Conservation (phyloP, 1,139 yeast genomes). For the Hanseniaspora uvarum region DNA sequence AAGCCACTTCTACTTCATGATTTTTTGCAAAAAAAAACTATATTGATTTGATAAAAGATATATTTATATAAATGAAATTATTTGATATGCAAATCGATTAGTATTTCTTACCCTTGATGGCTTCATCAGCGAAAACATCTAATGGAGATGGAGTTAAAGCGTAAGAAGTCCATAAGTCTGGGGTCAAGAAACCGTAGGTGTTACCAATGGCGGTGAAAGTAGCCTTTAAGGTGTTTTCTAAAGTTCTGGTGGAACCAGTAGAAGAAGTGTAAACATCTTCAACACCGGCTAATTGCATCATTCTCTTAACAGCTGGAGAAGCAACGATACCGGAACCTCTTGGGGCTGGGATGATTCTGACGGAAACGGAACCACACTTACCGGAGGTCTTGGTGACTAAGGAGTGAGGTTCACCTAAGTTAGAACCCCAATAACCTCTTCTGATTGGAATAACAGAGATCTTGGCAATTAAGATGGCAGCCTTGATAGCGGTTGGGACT, state of each 20-base stretch:
- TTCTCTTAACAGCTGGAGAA: constrained; percentile 98
- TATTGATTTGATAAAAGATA: background rate
- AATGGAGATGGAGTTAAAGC: constrained; percentile 84
- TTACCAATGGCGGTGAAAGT: constrained; percentile 98
- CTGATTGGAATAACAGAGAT: constrained; percentile 98
- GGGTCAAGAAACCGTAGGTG: constrained; percentile 99
- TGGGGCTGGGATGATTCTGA: constrained; percentile 99
- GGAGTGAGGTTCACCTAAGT: constrained; percentile 99
- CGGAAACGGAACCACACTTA: constrained; percentile 98
- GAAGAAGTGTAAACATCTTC: constrained; percentile 99
- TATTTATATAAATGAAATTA: constrained; percentile 5
- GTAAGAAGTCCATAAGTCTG: constrained; percentile 92
- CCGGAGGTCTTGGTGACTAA: constrained; percentile 97
- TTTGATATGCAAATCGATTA: constrained; percentile 26
- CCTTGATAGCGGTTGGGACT: constrained; percentile 99
- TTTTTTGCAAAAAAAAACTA: background rate
- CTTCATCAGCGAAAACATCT: constrained; percentile 84
- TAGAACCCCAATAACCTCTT: constrained; percentile 99
- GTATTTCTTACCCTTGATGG: constrained; percentile 61
- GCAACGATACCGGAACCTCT: constrained; percentile 99
- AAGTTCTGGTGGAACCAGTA: constrained; percentile 98
- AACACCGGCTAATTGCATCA: constrained; percentile 98
- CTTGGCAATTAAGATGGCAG: constrained; percentile 98
- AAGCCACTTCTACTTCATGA: too few species aligned
- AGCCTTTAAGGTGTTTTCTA: constrained; percentile 99